Conservation (phyloP, 2,329 filamentous ascomycete species). For the Podosphaera leucotricha region DNA sequence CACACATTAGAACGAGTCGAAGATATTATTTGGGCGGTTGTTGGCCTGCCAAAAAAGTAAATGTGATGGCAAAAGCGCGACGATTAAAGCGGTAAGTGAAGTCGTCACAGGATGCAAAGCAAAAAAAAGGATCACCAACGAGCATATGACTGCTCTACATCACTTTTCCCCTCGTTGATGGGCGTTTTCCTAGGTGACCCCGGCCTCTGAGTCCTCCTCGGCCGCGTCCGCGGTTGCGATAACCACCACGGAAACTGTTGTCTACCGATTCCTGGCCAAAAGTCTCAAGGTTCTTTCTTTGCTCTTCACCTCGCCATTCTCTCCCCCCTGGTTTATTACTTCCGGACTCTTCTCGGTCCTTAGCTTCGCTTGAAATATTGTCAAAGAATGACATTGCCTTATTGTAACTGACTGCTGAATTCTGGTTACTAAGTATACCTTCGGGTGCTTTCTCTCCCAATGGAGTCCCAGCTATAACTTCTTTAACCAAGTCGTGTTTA, state of each 20-base stretch:
- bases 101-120: too few relatives aligned
- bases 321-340: constrained; percentile 45
- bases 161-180: constrained; percentile 8
- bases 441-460: constrained; percentile 24
- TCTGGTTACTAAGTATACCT: constrained; percentile 19
- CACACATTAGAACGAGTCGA: too few relatives aligned
- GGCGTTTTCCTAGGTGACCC: constrained; percentile 5
- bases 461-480: constrained; percentile 64
- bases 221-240: constrained; percentile 49
- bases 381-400: constrained; percentile 86
- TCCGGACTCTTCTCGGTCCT: constrained; percentile 58
- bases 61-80: too few relatives aligned
- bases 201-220: constrained; percentile 18
- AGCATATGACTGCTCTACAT: too few relatives aligned
- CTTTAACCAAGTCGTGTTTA: constrained; percentile 63
- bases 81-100: too few relatives aligned
- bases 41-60: too few relatives aligned
- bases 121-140: too few relatives aligned
- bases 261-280: constrained; percentile 95
- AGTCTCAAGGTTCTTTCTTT: constrained; percentile 89
- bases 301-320: constrained; percentile 80
- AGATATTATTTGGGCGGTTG: too few relatives aligned
- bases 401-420: constrained; percentile 44
- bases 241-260: constrained; percentile 48
- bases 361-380: constrained; percentile 87